Percentiles rank a stretch among this genome's conserved stretches.
These are phyloP conservation scores for Nakazawaea pomicola DNA, from an alignment of 805 yeast species.

Conservation along the genomic window DNA sequence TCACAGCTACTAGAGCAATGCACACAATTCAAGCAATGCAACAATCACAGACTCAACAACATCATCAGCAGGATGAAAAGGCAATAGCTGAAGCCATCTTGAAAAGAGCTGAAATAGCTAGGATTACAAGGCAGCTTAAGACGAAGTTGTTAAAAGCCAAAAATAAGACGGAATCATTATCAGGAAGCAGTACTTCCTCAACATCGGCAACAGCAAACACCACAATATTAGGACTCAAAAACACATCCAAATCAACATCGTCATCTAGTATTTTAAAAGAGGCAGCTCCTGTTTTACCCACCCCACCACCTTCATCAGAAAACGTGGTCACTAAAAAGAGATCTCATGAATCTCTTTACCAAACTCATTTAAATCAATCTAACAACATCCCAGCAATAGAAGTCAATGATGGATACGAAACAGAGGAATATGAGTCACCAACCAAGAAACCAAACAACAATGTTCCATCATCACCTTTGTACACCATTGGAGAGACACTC, in stretches of 20 bases:
- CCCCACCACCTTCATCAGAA: conserved; percentile 10
- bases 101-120: conserved; percentile 40
- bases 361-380: background rate
- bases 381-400: background rate
- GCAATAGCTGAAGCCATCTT: conserved; percentile 38
- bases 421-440: conserved; percentile 17
- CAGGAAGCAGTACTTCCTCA: too few species aligned
- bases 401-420: conserved; percentile 11
- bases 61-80: conserved; percentile 31
- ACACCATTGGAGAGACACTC: background rate
- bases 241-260: background rate
- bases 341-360: conserved; percentile 2
- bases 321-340: conserved; percentile 4
- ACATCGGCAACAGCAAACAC: too few species aligned
- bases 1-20: too few species aligned
- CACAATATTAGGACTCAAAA: too few species aligned
- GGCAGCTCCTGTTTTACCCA: conserved; percentile 2
- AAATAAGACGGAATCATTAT: conserved; percentile 21
- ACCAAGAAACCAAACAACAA: conserved; percentile 14
- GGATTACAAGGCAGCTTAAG: conserved; percentile 39
- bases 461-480: conserved; percentile 15
- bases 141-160: conserved; percentile 35
- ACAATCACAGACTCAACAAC: too few species aligned
- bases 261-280: background rate
- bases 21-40: too few species aligned